phyloP scores from a whole-genome alignment of 768 basidiomycete species.

The Cubamyces sp. region DNA sequence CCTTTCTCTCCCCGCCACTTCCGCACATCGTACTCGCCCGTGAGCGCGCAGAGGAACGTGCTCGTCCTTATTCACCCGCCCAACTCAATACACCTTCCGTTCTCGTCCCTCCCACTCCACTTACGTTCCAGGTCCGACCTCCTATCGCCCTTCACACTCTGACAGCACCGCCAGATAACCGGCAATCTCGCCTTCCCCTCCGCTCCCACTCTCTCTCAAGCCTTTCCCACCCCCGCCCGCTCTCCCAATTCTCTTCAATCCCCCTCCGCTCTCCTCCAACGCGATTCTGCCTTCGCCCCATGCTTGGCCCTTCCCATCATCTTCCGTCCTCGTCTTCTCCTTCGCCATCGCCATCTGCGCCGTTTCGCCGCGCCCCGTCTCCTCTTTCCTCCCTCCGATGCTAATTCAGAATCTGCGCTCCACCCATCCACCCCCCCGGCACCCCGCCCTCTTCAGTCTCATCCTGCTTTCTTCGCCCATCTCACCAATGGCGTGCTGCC shows the following conservation, averaged over 20 bases:
- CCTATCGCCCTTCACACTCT: conserved; percentile 22
- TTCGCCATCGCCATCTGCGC: background rate
- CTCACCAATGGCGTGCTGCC: conserved; percentile 23
- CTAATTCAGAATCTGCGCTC: conserved; percentile 7
- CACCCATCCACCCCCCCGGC: conserved; percentile 19
- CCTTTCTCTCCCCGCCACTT: background rate
- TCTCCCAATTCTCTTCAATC: background rate
- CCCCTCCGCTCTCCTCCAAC: conserved; percentile 5
- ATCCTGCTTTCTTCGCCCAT: background rate
- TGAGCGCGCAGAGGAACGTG: background rate
- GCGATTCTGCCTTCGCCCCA: background rate
- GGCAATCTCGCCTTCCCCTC: conserved; percentile 21
- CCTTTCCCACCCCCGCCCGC: background rate
- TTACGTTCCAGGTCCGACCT: conserved; percentile 24
- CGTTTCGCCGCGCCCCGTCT: conserved; percentile 10
- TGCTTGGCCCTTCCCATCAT: conserved; percentile 16
- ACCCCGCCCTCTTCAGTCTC: background rate
- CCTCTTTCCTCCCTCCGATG: conserved; percentile 11
- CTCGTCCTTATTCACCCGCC: conserved; percentile 1
- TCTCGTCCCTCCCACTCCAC: conserved; percentile 23
- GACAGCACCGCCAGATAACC: conserved; percentile 15
- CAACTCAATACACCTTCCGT: conserved; percentile 12
- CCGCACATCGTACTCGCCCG: background rate
- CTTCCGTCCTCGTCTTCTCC: background rate
- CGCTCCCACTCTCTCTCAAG: background rate